Percentiles rank a stretch among this genome's conserved stretches.
phyloP scores from a whole-genome alignment of 1,284 basidiomycete species.

The Lignosus rhinocerotis region DNA sequence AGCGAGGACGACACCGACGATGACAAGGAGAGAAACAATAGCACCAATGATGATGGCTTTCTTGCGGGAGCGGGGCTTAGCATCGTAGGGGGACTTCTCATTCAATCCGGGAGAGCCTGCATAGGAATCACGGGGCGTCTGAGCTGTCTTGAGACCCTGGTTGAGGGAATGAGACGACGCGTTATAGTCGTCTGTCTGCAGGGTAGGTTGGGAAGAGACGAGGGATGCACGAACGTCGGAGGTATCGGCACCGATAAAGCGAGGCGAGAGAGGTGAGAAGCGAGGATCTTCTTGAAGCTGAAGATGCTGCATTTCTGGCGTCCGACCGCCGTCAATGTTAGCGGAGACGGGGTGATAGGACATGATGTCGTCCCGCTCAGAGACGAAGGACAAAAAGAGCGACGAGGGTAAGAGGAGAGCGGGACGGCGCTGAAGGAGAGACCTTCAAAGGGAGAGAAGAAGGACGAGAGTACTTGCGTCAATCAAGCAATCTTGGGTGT shows the following conservation, averaged over 20 bases:
- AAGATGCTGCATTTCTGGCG: slow-evolving; percentile 26
- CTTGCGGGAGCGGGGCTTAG: slow-evolving; percentile 50
- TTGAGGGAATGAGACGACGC: slow-evolving; percentile 66
- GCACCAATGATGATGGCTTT: slow-evolving; percentile 48
- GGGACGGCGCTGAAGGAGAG: background rate
- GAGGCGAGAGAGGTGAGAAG: slow-evolving; percentile 28
- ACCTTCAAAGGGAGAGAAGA: background rate
- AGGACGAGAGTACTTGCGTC: no score
- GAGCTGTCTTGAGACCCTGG: slow-evolving; percentile 26
- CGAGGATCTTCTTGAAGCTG: slow-evolving; percentile 28
- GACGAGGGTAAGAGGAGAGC: slow-evolving; percentile 1
- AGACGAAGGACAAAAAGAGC: slow-evolving; percentile 8
- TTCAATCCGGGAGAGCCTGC: slow-evolving; percentile 44
- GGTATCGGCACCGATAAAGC: slow-evolving; percentile 35
- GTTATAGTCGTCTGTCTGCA: slow-evolving; percentile 36
- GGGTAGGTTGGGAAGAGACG: slow-evolving; percentile 48
- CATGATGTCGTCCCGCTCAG: slow-evolving; percentile 25
- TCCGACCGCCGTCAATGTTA: slow-evolving; percentile 22
- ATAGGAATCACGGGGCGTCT: slow-evolving; percentile 38
- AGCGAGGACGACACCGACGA: slow-evolving; percentile 57
- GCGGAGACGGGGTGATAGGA: slow-evolving; percentile 35
- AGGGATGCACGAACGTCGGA: slow-evolving; percentile 50
- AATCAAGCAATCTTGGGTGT: no score
- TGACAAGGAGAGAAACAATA: slow-evolving; percentile 43
- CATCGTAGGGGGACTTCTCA: slow-evolving; percentile 64